Percentiles rank a stretch among this genome's conserved stretches.
These are phyloP conservation scores for Pseudohalonectria lignicola DNA, from an alignment of 2,329 filamentous ascomycete species.

Conservation along the genomic window DNA sequence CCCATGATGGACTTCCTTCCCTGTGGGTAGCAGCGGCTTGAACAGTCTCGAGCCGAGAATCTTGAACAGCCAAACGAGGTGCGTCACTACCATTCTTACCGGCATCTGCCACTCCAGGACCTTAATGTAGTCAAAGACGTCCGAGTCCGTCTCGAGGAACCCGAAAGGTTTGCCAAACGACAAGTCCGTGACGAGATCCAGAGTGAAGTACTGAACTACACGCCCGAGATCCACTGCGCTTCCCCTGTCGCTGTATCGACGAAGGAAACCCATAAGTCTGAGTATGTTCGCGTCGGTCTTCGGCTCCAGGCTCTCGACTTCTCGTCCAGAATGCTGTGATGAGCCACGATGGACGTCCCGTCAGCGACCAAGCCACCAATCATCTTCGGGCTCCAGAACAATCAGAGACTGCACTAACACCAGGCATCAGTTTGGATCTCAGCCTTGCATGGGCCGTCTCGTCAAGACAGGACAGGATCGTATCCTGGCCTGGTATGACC, in stretches of 20 bases:
- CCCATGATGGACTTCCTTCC: neutral
- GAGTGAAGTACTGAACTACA: neutral
- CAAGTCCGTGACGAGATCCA: neutral
- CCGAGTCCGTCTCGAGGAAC: neutral
- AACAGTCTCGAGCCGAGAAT: neutral
- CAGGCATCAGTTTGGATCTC: neutral
- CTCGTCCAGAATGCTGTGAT: neutral
- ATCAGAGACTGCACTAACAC: too few relatives aligned
- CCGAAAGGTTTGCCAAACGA: neutral
- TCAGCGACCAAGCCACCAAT: too few relatives aligned
- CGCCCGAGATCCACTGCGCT: neutral
- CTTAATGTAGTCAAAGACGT: neutral
- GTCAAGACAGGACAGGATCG: conserved; percentile 5
- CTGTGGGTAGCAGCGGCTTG: neutral
- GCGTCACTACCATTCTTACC: neutral
- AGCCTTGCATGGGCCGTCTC: conserved; percentile 11
- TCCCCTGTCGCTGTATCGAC: neutral
- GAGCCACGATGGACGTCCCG: too few relatives aligned
- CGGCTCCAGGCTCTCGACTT: neutral
- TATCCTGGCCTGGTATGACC: conserved; percentile 7
- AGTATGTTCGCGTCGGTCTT: neutral
- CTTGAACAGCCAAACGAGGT: neutral
- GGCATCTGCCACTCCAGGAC: too few relatives aligned
- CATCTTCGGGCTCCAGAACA: too few relatives aligned
- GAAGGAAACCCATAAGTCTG: neutral